Conservation (phyloP, 371 early-diverging fungal species). For the Mucor irregularis region DNA sequence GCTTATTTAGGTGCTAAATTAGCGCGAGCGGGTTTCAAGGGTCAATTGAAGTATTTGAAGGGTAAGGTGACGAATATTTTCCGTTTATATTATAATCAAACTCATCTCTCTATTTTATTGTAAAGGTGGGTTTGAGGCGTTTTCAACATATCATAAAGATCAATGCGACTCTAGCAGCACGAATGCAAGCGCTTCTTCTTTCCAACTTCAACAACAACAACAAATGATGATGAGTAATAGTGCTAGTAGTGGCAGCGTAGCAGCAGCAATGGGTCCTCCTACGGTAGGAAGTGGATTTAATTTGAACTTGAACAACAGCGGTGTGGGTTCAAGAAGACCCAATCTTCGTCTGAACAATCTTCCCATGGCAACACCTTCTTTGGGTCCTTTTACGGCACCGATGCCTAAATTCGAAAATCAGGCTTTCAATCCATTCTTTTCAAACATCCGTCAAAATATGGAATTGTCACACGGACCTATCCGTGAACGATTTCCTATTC, state of each 20-base stretch:
- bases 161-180: conserved; percentile 16
- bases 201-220: neutral
- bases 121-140: conserved; percentile 53
- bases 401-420: conserved; percentile 44
- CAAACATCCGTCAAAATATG: conserved; percentile 45
- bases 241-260: too few relatives aligned
- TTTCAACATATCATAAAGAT: conserved; percentile 24
- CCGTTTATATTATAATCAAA: neutral
- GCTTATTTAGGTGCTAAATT: conserved; percentile 45
- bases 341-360: conserved; percentile 29
- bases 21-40: conserved; percentile 32
- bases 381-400: conserved; percentile 44
- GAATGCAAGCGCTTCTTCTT: too few relatives aligned
- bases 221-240: neutral
- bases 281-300: conserved; percentile 14
- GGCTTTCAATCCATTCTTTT: conserved; percentile 43
- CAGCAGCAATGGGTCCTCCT: conserved; percentile 15
- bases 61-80: conserved; percentile 35
- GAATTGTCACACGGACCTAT: conserved; percentile 39
- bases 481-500: conserved; percentile 39
- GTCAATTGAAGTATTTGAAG: conserved; percentile 50
- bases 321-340: conserved; percentile 31
- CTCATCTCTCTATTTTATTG: neutral
- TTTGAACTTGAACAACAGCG: neutral
- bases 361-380: conserved; percentile 21